phyloP scores from a whole-genome alignment of 1,139 yeast species.

The Wickerhamomyces sp. region DNA sequence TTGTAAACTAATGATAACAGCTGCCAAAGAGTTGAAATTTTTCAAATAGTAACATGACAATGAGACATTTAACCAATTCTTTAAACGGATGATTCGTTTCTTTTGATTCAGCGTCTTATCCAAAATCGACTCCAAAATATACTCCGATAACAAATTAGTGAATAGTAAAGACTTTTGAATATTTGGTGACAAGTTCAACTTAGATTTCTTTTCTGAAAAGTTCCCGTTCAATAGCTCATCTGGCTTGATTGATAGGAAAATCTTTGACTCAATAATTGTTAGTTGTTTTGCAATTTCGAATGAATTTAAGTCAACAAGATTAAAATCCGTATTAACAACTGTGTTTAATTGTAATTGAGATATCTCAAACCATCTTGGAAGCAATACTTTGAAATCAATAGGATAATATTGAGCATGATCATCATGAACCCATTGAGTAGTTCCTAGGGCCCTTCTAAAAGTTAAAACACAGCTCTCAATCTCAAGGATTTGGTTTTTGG shows the following conservation, averaged over 20 bases:
- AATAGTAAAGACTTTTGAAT: conserved; percentile 64
- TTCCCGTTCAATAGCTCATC: conserved; percentile 74
- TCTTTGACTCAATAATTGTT: conserved; percentile 70
- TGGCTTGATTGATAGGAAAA: conserved; percentile 64
- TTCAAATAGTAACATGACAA: conserved; percentile 75
- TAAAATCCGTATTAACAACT: conserved; percentile 29
- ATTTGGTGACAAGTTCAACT: conserved; percentile 65
- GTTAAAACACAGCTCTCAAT: conserved; percentile 27
- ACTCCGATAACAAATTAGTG: conserved; percentile 77
- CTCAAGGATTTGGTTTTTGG: conserved; percentile 27
- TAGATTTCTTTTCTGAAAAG: conserved; percentile 60
- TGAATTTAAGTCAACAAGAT: conserved; percentile 67
- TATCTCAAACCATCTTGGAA: conserved; percentile 34
- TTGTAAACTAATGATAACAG: conserved; percentile 81
- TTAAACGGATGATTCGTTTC: conserved; percentile 45
- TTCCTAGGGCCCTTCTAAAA: conserved; percentile 23
- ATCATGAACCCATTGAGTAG: conserved; percentile 17
- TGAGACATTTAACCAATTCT: conserved; percentile 82
- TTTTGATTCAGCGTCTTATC: conserved; percentile 38
- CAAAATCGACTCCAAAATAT: conserved; percentile 75
- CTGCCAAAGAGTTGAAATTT: conserved; percentile 85
- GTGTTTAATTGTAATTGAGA: conserved; percentile 23
- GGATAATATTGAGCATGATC: conserved; percentile 18
- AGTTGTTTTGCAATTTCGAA: conserved; percentile 82
- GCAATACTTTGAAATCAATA: conserved; percentile 26